Evolutionary conservation across 768 basidiomycete species (phyloP).

Genomic region (Trametes punicea): DNA sequence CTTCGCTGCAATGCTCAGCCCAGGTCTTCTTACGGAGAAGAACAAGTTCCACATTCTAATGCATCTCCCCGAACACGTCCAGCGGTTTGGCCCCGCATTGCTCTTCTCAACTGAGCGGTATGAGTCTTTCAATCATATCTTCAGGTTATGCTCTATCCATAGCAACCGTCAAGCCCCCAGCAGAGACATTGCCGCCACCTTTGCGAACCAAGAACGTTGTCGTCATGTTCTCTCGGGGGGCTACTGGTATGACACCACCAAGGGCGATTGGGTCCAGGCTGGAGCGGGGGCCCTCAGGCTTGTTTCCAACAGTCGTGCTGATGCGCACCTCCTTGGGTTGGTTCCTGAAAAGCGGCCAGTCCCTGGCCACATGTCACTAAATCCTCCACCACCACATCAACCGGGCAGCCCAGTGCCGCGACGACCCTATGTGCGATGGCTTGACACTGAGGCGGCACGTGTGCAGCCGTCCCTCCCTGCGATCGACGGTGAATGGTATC

Average conservation of each 20-base stretch:
- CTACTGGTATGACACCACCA: slow-evolving; percentile 4
- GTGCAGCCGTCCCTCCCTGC: not conserved
- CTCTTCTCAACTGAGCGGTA: slow-evolving; percentile 31
- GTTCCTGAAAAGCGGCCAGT: not conserved
- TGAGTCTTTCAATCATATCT: slow-evolving; percentile 30
- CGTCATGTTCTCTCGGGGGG: slow-evolving; percentile 14
- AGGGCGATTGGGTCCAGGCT: not conserved
- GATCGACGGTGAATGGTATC: not conserved
- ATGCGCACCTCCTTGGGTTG: not conserved
- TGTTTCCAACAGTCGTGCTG: not conserved
- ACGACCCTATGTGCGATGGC: not conserved
- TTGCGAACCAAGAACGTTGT: slow-evolving; percentile 12
- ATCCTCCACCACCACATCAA: not conserved
- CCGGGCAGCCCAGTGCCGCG: not conserved
- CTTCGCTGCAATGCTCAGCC: slow-evolving; percentile 15
- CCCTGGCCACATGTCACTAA: not conserved
- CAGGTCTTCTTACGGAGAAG: slow-evolving; percentile 23
- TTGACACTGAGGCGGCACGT: not conserved
- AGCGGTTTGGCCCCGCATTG: slow-evolving; percentile 29
- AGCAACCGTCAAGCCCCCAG: slow-evolving; percentile 29
- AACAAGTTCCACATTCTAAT: slow-evolving; percentile 32
- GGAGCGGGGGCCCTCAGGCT: not conserved
- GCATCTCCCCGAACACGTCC: slow-evolving; percentile 25
- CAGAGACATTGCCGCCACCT: slow-evolving; percentile 19
- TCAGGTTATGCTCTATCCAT: slow-evolving; percentile 25